Evolutionary conservation across 1,284 basidiomycete genomes (phyloP).

Genomic region (Trametes hirsuta): DNA sequence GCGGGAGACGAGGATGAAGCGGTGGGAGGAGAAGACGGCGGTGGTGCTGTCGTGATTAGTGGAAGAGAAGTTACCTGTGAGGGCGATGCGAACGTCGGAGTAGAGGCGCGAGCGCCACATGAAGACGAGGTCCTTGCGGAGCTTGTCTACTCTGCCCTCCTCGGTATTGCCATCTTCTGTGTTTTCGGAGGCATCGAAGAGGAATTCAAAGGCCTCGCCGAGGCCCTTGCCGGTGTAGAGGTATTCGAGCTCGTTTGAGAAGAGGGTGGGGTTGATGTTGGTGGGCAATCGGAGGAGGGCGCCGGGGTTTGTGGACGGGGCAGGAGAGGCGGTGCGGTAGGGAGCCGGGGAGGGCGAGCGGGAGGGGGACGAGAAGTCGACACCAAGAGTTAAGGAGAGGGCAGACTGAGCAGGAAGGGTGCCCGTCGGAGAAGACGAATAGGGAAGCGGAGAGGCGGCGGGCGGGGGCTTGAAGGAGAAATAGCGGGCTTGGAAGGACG

Average conservation of each 20-base stretch:
- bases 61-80: constrained; percentile 65
- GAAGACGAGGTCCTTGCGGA: constrained; percentile 89
- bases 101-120: constrained; percentile 96
- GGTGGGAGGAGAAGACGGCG: constrained; percentile 88
- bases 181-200: constrained; percentile 73
- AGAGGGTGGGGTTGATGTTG: constrained; percentile 73
- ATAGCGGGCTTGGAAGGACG: constrained; percentile 83
- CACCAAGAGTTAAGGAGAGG: constrained; percentile 56
- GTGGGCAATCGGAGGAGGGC: constrained; percentile 61
- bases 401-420: constrained; percentile 61
- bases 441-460: constrained; percentile 57
- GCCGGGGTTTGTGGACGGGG: constrained; percentile 47
- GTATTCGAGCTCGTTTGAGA: constrained; percentile 87
- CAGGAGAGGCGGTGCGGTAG: constrained; percentile 44
- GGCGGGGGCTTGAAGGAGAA: constrained; percentile 72
- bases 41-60: constrained; percentile 69
- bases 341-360: constrained; percentile 58
- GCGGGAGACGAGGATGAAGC: constrained; percentile 89
- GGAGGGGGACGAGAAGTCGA: constrained; percentile 49
- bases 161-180: constrained; percentile 60
- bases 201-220: constrained; percentile 87
- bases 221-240: constrained; percentile 89
- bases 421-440: constrained; percentile 54
- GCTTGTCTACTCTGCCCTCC: constrained; percentile 81
- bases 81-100: constrained; percentile 83